Conservation (phyloP, 371 early-diverging fungal species). For the Thermomucor indicae-seudaticae region DNA sequence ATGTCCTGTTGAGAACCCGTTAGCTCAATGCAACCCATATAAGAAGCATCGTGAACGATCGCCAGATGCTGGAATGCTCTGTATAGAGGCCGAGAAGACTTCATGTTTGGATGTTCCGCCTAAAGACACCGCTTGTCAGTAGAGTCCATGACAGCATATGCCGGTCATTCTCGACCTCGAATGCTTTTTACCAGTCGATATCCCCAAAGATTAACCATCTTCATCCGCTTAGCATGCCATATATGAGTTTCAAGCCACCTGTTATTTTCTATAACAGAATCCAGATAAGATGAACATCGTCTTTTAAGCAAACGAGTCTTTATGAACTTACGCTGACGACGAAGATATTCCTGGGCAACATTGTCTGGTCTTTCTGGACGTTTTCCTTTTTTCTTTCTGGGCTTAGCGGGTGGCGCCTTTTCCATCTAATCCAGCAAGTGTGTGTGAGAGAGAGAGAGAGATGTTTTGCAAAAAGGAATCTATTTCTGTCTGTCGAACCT, state of each 20-base stretch:
- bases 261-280: conserved; percentile 25
- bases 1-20: conserved; percentile 52
- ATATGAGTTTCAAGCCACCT: conserved; percentile 97
- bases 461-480: too few species aligned
- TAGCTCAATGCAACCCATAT: conserved; percentile 68
- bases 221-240: conserved; percentile 97
- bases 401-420: conserved; percentile 7
- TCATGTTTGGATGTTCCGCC: conserved; percentile 83
- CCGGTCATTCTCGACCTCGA: not conserved
- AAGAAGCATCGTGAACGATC: conserved; percentile 83
- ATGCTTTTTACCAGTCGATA: conserved; percentile 53
- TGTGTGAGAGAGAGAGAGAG: too few species aligned
- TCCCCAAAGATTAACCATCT: conserved; percentile 91
- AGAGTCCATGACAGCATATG: too few species aligned
- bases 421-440: too few species aligned
- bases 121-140: conserved; percentile 9
- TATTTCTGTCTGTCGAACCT: conserved; percentile 37
- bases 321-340: conserved; percentile 13
- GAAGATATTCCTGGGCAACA: conserved; percentile 11
- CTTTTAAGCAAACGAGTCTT: not conserved
- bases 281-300: not conserved
- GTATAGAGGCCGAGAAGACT: conserved; percentile 73
- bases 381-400: conserved; percentile 6
- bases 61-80: conserved; percentile 71
- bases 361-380: conserved; percentile 6